Base-by-base conservation (phyloP, 2,329 filamentous ascomycete species). In the Pestalotiopsis fici region DNA sequence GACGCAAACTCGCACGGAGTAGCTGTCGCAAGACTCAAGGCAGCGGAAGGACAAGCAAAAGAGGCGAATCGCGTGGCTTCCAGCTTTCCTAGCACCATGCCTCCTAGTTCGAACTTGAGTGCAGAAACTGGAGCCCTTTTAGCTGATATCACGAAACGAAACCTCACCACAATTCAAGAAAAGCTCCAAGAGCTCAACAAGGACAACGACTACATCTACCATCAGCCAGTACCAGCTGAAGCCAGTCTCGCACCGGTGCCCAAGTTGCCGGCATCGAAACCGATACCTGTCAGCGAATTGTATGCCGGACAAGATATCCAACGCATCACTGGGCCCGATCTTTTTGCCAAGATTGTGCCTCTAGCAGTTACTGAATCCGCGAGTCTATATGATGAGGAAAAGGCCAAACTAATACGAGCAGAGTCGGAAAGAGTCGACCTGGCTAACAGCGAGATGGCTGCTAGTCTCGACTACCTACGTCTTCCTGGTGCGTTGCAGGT, bases 131-230 rank as follows among this genome's bases (percentile, higher is more conserved):
- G 93, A 0, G 75, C 86, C 0, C 85, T 90, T 64, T 81, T 99
- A 43, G 83, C 88, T n/a, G 94, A 97, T 39, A 87, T 97, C 71
- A 91, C 93, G 18, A 97, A 94, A 78, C 89, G 94, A 69, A 95
- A 98, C 74, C 81, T 93, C 31, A 85, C 92, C 0, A 91, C 89
- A 37, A 91, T 97, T 3, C 92, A 97, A 76, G 92, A 95, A 69
- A 95, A 93, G 77, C 83, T 97, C 25, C 84, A 85, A 21, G 90
- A 93, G 69, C 86, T 95, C 62, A 86, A 87, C 72, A 97, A 97
- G 75, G 96, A 99, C 79, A 99, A 99, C 73, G 96, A 99, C 77
- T 98, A 96, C 79, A 97, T 99, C 77, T 99, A 99, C 76, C 96
- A 99, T 77, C 94, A 98, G 73, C 91, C 90, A 1, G 91, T 99